Conservation (phyloP, 176 grass and related monocot genomes). For the maize (Zea mays) region DNA sequence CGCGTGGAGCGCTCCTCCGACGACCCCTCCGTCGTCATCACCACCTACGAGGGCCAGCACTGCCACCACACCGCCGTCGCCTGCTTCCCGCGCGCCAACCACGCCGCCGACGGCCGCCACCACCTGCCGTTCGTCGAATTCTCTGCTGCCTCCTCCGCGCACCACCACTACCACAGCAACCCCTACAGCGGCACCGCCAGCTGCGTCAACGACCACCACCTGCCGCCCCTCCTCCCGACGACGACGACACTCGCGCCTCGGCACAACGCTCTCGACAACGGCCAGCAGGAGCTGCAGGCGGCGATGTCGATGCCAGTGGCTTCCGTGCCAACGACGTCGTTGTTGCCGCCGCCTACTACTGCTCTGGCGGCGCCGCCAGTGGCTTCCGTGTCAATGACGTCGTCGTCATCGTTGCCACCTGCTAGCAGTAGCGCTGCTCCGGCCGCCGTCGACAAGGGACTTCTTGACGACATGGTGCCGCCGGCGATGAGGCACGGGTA, state of each 20-base stretch:
- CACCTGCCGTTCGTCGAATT: neutral
- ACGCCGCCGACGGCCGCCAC: slow-evolving; percentile 25
- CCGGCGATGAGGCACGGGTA: slow-evolving; percentile 57
- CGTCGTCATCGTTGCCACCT: neutral
- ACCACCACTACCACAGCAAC: slow-evolving; percentile 8
- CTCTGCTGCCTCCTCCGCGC: neutral
- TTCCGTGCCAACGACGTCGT: neutral
- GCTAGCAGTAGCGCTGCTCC: neutral
- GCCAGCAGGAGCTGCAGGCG: neutral
- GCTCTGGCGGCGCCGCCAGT: neutral
- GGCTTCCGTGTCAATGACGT: neutral
- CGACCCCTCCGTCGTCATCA: slow-evolving; percentile 71
- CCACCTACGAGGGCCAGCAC: slow-evolving; percentile 88
- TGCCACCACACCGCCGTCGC: slow-evolving; percentile 65
- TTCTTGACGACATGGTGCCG: slow-evolving; percentile 88
- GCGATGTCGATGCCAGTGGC: no score
- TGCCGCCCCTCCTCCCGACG: slow-evolving; percentile 4
- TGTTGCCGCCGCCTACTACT: neutral
- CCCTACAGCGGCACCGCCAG: neutral
- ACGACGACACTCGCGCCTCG: no score
- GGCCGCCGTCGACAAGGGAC: slow-evolving; percentile 45
- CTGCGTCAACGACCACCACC: neutral
- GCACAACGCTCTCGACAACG: neutral
- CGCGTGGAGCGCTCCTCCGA: slow-evolving; percentile 67
- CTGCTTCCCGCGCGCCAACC: slow-evolving; percentile 26